phyloP scores from a whole-genome alignment of 169 alveolate genomes.

The Babesia bigemina region DNA sequence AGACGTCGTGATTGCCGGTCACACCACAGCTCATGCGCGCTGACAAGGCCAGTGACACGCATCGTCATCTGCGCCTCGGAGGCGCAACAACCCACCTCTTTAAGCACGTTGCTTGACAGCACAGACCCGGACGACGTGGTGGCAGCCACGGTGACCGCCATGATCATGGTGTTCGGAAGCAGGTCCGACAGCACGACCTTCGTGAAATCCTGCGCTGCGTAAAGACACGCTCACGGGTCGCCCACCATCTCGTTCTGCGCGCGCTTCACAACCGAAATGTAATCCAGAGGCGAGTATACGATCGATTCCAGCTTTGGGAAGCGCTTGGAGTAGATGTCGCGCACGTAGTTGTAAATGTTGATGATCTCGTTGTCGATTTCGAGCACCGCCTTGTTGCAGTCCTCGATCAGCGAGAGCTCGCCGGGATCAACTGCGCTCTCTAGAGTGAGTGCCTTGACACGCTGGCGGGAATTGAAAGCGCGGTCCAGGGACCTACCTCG shows the following conservation, averaged over 20 bases:
- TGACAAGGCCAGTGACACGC: too few relatives aligned
- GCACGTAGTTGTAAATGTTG: conserved; percentile 81
- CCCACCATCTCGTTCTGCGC: conserved; percentile 78
- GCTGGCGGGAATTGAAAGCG: conserved; percentile 24
- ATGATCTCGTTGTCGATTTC: conserved; percentile 82
- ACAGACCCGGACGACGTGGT: conserved; percentile 80
- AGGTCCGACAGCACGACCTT: conserved; percentile 80
- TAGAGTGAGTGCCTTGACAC: conserved; percentile 27
- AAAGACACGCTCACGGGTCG: not conserved
- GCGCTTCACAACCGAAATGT: conserved; percentile 84
- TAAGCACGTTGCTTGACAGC: conserved; percentile 56
- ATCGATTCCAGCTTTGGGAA: conserved; percentile 87
- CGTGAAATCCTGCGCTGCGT: conserved; percentile 70
- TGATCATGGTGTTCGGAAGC: conserved; percentile 84
- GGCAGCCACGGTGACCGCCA: conserved; percentile 89
- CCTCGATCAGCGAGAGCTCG: conserved; percentile 75
- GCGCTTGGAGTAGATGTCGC: conserved; percentile 81
- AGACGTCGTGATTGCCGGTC: too few relatives aligned
- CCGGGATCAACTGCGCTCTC: conserved; percentile 21
- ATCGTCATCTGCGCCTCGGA: too few relatives aligned
- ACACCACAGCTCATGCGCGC: too few relatives aligned
- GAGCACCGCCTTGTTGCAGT: conserved; percentile 76
- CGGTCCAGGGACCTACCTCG: conserved; percentile 51
- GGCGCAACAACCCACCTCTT: conserved; percentile 38
- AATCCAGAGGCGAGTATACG: conserved; percentile 85